Percentiles rank a stretch among this genome's conserved stretches.
These are phyloP conservation scores for Kuraishia molischiana DNA, from an alignment of 805 yeast species.

Conservation along the genomic window DNA sequence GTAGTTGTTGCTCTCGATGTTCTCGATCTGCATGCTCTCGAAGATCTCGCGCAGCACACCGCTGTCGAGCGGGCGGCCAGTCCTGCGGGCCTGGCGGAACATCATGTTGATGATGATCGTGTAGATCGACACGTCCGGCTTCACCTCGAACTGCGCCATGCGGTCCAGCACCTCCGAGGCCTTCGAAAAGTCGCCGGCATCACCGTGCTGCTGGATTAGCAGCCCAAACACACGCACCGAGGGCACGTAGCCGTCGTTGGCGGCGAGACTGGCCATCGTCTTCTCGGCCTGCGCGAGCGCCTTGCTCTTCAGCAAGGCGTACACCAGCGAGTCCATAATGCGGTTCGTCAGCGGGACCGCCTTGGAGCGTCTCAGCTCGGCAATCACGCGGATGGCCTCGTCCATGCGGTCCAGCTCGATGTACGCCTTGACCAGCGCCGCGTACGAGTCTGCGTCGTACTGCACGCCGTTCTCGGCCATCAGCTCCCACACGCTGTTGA, in stretches of 20 bases:
- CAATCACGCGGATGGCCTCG: conserved; percentile 29
- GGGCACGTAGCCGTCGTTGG: conserved; percentile 29
- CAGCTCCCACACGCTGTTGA: conserved; percentile 25
- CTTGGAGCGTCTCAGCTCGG: conserved; percentile 18
- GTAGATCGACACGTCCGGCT: conserved; percentile 55
- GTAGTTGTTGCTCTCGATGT: conserved; percentile 28
- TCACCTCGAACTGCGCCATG: conserved; percentile 29
- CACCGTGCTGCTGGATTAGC: conserved; percentile 32
- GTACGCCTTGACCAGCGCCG: conserved; percentile 37
- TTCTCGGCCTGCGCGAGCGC: conserved; percentile 30
- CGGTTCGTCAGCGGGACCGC: conserved; percentile 24
- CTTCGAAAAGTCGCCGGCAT: conserved; percentile 26
- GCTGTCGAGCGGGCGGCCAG: conserved; percentile 27
- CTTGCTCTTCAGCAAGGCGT: conserved; percentile 31
- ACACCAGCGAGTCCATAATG: conserved; percentile 33
- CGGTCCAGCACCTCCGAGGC: conserved; percentile 40
- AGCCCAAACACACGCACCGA: conserved; percentile 41
- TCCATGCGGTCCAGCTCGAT: conserved; percentile 28
- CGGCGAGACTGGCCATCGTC: conserved; percentile 18
- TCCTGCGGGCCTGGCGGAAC: conserved; percentile 38
- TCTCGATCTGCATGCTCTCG: conserved; percentile 26
- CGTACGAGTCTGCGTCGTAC: conserved; percentile 39
- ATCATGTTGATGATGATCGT: conserved; percentile 46
- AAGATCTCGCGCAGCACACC: conserved; percentile 18
- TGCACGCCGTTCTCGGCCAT: conserved; percentile 18